Percentiles rank a stretch among this genome's conserved stretches.
Conservation (phyloP, 495 filamentous ascomycete genomes). For the Xylaria longipes region DNA sequence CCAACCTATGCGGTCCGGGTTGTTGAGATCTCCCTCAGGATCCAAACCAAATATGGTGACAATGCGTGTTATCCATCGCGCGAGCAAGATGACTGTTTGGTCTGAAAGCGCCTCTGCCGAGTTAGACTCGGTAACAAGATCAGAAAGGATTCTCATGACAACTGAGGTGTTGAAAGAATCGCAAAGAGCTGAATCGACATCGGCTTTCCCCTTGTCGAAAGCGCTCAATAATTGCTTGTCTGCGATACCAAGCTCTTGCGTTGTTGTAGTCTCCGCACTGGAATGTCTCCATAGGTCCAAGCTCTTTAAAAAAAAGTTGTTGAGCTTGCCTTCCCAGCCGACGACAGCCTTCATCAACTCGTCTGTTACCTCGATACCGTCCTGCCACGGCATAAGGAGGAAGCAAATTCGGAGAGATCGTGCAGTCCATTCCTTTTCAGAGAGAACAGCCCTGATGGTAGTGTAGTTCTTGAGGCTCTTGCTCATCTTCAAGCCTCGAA, state of each 20-base stretch:
- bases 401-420: constrained; percentile 73
- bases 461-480: constrained; percentile 85
- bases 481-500: constrained; percentile 79
- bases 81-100: constrained; percentile 54
- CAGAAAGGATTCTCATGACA: constrained; percentile 68
- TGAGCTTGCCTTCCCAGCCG: constrained; percentile 72
- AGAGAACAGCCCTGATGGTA: constrained; percentile 72
- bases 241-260: constrained; percentile 25
- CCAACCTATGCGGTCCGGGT: constrained; percentile 70
- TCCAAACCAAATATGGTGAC: constrained; percentile 77
- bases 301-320: constrained; percentile 77
- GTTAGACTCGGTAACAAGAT: constrained; percentile 69
- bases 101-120: constrained; percentile 56
- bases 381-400: constrained; percentile 74
- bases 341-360: constrained; percentile 67
- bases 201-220: constrained; percentile 60
- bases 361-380: constrained; percentile 76
- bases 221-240: constrained; percentile 36
- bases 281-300: constrained; percentile 34
- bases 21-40: constrained; percentile 48
- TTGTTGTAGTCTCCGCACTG: constrained; percentile 21
- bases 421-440: constrained; percentile 61
- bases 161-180: constrained; percentile 78
- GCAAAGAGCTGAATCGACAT: constrained; percentile 65
- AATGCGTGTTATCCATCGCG: constrained; percentile 71